Evolutionary conservation across 371 early-diverging fungal genomes (phyloP).

Genomic region (Polyrhizophydium stewartii): DNA sequence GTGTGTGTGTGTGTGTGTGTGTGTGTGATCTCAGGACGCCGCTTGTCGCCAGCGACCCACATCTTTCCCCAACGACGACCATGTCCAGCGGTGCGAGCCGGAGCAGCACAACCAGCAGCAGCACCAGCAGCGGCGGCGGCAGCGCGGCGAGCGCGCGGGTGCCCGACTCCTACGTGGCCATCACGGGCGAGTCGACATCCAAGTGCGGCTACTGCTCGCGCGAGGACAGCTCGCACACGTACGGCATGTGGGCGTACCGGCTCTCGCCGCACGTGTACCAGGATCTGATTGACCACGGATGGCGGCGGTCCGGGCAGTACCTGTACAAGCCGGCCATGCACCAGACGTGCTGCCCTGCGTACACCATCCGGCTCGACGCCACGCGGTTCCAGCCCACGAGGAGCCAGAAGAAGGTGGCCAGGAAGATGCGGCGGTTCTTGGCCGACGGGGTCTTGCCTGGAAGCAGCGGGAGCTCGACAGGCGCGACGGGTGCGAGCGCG

Average conservation of each 20-base stretch:
- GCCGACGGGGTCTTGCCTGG: background rate
- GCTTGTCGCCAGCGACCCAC: too few relatives aligned
- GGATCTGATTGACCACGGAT: constrained; percentile 53
- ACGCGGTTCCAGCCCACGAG: constrained; percentile 39
- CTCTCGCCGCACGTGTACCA: constrained; percentile 39
- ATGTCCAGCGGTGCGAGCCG: too few relatives aligned
- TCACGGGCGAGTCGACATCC: background rate
- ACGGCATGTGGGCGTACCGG: constrained; percentile 30
- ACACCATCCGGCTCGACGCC: constrained; percentile 46
- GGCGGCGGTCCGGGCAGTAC: constrained; percentile 53
- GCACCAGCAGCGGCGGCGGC: too few relatives aligned
- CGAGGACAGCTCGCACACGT: constrained; percentile 18
- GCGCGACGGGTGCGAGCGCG: background rate
- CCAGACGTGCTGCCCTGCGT: constrained; percentile 48
- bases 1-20: background rate
- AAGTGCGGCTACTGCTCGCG: constrained; percentile 19
- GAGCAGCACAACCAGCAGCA: too few relatives aligned
- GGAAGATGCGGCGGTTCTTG: constrained; percentile 32
- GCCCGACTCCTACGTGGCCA: background rate
- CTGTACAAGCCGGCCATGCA: constrained; percentile 46
- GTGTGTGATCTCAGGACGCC: too few relatives aligned
- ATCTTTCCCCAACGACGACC: too few relatives aligned
- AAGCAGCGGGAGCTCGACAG: background rate
- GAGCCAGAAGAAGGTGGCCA: constrained; percentile 65
- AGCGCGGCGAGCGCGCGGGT: too few relatives aligned